Percentiles rank a stretch among this genome's conserved stretches.
These are phyloP conservation scores for Rhizophagus prolifer DNA, from an alignment of 192 early-diverging fungal genomes.

Conservation along the genomic window DNA sequence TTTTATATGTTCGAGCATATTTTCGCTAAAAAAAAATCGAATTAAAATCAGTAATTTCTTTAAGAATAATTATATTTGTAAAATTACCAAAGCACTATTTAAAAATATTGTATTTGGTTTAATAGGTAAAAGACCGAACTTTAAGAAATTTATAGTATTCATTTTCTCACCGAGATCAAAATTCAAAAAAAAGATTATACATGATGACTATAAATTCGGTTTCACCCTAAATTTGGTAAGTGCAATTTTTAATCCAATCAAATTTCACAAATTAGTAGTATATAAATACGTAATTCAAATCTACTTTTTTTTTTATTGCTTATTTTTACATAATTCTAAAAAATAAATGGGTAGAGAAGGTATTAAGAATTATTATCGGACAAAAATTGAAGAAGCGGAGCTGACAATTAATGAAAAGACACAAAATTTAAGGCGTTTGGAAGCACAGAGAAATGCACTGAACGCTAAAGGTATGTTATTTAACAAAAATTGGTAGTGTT, in stretches of 20 bases:
- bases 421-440: slow-evolving; percentile 95
- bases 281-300: neutral
- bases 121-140: neutral
- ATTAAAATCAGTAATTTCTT: neutral
- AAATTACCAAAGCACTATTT: neutral
- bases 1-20: slow-evolving; percentile 38
- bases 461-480: slow-evolving; percentile 81
- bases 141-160: neutral
- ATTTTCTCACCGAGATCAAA: neutral
- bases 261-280: neutral
- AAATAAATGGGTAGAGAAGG: slow-evolving; percentile 54
- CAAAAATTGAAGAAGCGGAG: slow-evolving; percentile 87
- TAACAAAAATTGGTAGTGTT: too few relatives aligned
- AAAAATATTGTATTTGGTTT: neutral
- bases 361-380: slow-evolving; percentile 71
- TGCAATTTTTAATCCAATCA: neutral
- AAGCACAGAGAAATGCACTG: slow-evolving; percentile 96
- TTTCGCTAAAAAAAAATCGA: neutral
- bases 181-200: neutral
- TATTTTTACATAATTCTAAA: neutral
- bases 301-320: neutral
- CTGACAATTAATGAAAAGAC: slow-evolving; percentile 84
- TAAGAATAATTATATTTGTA: neutral
- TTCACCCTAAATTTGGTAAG: too few relatives aligned
- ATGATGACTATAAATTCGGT: too few relatives aligned